Evolutionary conservation across 768 basidiomycete genomes (phyloP).

Genomic region (Rhodotorula graminis): DNA sequence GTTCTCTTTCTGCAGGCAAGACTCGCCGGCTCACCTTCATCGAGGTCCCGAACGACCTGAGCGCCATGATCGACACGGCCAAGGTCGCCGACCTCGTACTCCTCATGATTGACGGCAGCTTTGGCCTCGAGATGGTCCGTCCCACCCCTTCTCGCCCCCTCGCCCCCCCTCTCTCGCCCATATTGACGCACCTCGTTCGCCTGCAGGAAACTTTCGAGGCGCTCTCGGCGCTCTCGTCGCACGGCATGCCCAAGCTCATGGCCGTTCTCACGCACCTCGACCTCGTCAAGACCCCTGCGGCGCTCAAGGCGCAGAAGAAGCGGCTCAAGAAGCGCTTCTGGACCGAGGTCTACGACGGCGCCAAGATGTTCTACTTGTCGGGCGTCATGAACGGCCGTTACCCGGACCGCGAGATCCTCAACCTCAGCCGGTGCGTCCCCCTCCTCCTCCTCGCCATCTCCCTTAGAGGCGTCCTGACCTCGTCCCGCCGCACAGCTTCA

Average conservation of each 20-base stretch:
- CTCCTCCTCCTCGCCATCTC: neutral
- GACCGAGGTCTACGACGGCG: constrained; percentile 98
- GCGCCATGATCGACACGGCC: constrained; percentile 96
- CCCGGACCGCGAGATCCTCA: constrained; percentile 92
- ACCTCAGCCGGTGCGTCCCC: constrained; percentile 63
- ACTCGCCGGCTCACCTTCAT: constrained; percentile 88
- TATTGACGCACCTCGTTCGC: neutral
- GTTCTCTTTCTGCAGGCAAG: constrained; percentile 56
- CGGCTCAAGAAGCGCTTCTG: constrained; percentile 95
- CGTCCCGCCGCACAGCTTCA: constrained; percentile 54
- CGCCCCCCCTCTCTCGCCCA: neutral
- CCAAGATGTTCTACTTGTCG: constrained; percentile 95
- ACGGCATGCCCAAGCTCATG: constrained; percentile 98
- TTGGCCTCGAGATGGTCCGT: constrained; percentile 94
- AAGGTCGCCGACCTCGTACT: constrained; percentile 95
- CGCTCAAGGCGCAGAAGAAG: constrained; percentile 85
- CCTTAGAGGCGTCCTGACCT: neutral
- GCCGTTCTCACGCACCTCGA: constrained; percentile 94
- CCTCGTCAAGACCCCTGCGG: constrained; percentile 84
- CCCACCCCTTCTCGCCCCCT: neutral
- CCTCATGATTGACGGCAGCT: constrained; percentile 95
- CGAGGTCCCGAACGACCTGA: constrained; percentile 95
- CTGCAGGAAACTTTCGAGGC: constrained; percentile 95
- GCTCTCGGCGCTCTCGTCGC: constrained; percentile 90
- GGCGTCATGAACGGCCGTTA: constrained; percentile 96